These are phyloP conservation scores for Castanea crenata DNA, from an alignment of 306 rosid genomes.

Conservation along the genomic window DNA sequence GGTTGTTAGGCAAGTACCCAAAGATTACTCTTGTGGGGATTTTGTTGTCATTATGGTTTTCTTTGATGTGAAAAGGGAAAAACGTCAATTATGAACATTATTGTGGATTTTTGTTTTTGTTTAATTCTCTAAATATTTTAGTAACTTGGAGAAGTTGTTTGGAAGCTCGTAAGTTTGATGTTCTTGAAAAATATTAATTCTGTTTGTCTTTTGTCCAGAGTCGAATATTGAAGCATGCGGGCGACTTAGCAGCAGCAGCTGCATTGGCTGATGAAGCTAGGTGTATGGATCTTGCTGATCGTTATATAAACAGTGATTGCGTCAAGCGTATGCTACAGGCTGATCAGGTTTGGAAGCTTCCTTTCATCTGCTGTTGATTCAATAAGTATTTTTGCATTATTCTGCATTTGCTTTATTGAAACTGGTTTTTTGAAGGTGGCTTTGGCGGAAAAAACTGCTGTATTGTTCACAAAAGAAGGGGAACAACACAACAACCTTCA, in stretches of 20 bases:
- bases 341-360: conserved; percentile 65
- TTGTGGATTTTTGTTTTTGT: neutral
- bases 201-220: conserved; percentile 60
- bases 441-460: conserved; percentile 97
- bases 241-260: conserved; percentile 92
- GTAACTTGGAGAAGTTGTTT: neutral
- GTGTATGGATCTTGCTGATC: conserved; percentile 97
- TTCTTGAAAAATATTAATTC: neutral
- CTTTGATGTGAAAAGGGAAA: neutral
- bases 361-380: neutral
- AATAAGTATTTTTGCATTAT: conserved; percentile 15
- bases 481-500: conserved; percentile 98
- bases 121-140: neutral
- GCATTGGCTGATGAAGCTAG: conserved; percentile 95
- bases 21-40: neutral
- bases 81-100: neutral
- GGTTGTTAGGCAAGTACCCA: neutral
- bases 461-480: conserved; percentile 95
- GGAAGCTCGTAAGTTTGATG: neutral
- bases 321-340: conserved; percentile 99
- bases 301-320: conserved; percentile 91
- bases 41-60: neutral
- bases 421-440: conserved; percentile 53
- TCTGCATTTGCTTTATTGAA: conserved; percentile 15
- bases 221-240: conserved; percentile 94